phyloP scores from a whole-genome alignment of 805 yeast species.

The Hanseniaspora occidentalis region DNA sequence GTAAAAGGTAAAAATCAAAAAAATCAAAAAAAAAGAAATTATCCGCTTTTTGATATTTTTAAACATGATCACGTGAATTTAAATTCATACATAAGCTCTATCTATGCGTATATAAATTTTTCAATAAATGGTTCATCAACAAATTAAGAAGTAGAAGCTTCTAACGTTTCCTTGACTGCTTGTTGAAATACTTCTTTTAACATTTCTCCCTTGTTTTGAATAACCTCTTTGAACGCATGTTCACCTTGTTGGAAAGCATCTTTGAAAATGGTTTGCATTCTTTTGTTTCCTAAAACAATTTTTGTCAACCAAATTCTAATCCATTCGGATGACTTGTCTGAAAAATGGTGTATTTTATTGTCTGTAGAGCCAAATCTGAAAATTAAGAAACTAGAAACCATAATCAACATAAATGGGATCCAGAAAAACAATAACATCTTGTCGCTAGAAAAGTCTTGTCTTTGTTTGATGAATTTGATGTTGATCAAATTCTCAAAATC shows the following conservation, averaged over 20 bases:
- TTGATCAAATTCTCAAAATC: conserved; percentile 1
- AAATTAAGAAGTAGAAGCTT: not conserved
- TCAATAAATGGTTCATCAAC: too few relatives aligned
- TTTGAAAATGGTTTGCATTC: conserved; percentile 32
- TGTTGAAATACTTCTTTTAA: not conserved
- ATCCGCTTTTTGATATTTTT: not conserved
- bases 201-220: conserved; percentile 1
- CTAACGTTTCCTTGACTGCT: conserved; percentile 1
- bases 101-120: too few relatives aligned
- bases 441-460: conserved; percentile 48
- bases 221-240: conserved; percentile 5
- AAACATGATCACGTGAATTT: not conserved
- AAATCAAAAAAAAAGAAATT: conserved; percentile 1
- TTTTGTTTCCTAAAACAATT: conserved; percentile 39
- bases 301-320: conserved; percentile 34
- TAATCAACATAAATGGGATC: conserved; percentile 62
- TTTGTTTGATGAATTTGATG: conserved; percentile 20
- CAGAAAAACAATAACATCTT: conserved; percentile 81
- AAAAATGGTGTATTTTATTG: conserved; percentile 18
- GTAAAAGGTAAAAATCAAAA: not conserved
- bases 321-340: conserved; percentile 26
- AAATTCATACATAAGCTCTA: too few relatives aligned
- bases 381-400: conserved; percentile 35
- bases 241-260: conserved; percentile 10
- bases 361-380: conserved; percentile 25